phyloP scores from a whole-genome alignment of 345 rosid genomes.

The Mercurialis annua region DNA sequence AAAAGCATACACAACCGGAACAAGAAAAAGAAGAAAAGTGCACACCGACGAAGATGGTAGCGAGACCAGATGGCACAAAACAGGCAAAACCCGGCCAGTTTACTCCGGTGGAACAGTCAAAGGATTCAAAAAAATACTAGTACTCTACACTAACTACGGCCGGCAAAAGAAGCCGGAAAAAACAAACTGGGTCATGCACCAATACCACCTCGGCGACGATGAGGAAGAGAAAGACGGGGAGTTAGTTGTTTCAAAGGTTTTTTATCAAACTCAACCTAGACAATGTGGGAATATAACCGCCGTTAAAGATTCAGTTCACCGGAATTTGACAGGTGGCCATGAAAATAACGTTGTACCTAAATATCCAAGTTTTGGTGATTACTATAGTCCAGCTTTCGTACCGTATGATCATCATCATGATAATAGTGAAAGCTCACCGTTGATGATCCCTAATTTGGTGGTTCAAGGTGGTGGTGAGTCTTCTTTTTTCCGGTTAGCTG shows the following conservation, averaged over 20 bases:
- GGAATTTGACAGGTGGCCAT: conserved; percentile 15
- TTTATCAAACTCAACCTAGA: conserved; percentile 91
- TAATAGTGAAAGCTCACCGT: conserved; percentile 41
- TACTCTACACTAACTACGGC: conserved; percentile 85
- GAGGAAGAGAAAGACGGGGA: conserved; percentile 94
- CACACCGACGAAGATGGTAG: conserved; percentile 63
- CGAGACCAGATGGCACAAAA: conserved; percentile 96
- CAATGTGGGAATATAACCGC: conserved; percentile 52
- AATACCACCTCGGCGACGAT: conserved; percentile 74
- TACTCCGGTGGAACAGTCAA: conserved; percentile 37
- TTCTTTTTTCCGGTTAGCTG: conserved; percentile 50
- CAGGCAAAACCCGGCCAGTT: conserved; percentile 85
- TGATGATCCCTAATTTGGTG: conserved; percentile 58
- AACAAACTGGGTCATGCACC: conserved; percentile 97
- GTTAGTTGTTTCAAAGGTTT: conserved; percentile 75
- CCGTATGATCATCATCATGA: conserved; percentile 33
- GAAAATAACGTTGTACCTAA: conserved; percentile 5
- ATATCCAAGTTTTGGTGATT: conserved; percentile 25
- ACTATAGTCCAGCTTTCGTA: conserved; percentile 22
- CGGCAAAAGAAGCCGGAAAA: conserved; percentile 85
- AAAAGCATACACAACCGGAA: conserved; percentile 92
- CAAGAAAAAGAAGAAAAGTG: conserved; percentile 79
- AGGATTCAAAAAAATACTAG: conserved; percentile 87
- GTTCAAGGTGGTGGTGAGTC: conserved; percentile 66
- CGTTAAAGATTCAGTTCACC: conserved; percentile 24